A percentile compares a stretch with the other conserved stretches of the same genome.
These are phyloP conservation scores for Dionaea muscipula DNA, from an alignment of 179 eudicot genomes.

Conservation along the genomic window DNA sequence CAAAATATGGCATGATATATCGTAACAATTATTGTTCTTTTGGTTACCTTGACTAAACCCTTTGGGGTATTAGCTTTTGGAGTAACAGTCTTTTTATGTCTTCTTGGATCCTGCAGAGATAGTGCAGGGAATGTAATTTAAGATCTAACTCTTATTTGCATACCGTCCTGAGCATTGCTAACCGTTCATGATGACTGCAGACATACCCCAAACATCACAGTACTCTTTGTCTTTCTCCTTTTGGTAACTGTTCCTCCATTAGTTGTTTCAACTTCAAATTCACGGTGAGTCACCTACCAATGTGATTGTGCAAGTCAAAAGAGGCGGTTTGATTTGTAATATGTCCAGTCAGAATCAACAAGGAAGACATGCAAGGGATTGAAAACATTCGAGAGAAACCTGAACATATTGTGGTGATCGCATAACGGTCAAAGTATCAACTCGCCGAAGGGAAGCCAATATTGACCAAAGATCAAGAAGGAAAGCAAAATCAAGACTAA, in stretches of 20 bases:
- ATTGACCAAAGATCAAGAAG: not conserved
- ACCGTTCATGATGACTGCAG: not conserved
- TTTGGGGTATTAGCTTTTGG: constrained; percentile 54
- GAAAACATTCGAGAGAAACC: too few relatives aligned
- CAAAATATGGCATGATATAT: too few relatives aligned
- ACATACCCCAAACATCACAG: constrained; percentile 82
- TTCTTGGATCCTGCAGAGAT: constrained; percentile 65
- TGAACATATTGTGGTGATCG: too few relatives aligned
- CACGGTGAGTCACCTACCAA: constrained; percentile 79
- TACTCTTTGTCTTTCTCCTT: constrained; percentile 77
- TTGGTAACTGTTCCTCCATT: constrained; percentile 64
- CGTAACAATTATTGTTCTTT: not conserved
- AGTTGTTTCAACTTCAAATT: constrained; percentile 86
- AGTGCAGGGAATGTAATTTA: constrained; percentile 5
- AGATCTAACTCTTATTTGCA: not conserved
- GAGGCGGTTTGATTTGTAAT: constrained; percentile 1
- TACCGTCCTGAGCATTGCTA: not conserved
- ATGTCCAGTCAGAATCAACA: constrained; percentile 1
- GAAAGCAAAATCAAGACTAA: not conserved
- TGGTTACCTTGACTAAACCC: constrained; percentile 40
- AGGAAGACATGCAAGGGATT: too few relatives aligned
- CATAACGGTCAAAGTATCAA: not conserved
- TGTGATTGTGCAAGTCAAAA: constrained; percentile 8
- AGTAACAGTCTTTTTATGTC: constrained; percentile 49
- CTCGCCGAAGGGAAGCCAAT: not conserved